These are phyloP conservation scores for Bruguiera hainesii DNA, from an alignment of 441 rosid genomes.

Conservation along the genomic window DNA sequence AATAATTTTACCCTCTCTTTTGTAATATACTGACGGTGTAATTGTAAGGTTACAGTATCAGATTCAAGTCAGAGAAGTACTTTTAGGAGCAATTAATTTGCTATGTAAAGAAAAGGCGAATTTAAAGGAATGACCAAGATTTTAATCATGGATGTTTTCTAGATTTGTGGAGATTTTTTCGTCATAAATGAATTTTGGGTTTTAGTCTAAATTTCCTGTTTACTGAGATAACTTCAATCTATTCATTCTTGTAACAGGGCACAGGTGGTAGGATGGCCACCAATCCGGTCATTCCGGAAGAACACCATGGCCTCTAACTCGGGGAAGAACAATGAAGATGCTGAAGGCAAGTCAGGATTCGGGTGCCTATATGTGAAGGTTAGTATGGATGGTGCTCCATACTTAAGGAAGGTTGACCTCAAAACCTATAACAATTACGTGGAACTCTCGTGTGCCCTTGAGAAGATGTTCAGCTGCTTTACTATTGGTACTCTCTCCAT, in stretches of 20 bases:
- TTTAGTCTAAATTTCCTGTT: too few relatives aligned
- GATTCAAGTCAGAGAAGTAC: too few relatives aligned
- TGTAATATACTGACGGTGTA: too few relatives aligned
- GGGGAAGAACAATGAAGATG: slow-evolving; percentile 39
- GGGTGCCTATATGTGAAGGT: slow-evolving; percentile 53
- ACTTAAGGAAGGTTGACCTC: slow-evolving; percentile 56
- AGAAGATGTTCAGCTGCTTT: slow-evolving; percentile 59
- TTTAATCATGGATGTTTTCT: not conserved
- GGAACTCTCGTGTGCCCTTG: slow-evolving; percentile 51
- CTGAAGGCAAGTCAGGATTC: slow-evolving; percentile 34
- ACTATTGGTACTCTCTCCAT: slow-evolving; percentile 38
- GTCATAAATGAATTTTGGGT: too few relatives aligned
- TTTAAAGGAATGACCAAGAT: not conserved
- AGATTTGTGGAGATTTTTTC: too few relatives aligned
- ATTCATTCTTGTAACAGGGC: slow-evolving; percentile 34
- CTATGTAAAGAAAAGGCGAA: not conserved
- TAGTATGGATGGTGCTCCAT: slow-evolving; percentile 68
- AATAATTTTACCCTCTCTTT: too few relatives aligned
- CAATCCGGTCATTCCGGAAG: slow-evolving; percentile 55
- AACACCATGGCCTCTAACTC: slow-evolving; percentile 44
- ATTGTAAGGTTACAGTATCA: too few relatives aligned
- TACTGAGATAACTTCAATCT: too few relatives aligned
- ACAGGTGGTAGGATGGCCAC: slow-evolving; percentile 72
- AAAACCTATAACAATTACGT: slow-evolving; percentile 37
- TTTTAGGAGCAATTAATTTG: too few relatives aligned